Percentiles rank a stretch among this genome's conserved stretches.
Conservation (phyloP, 2,329 filamentous ascomycete species). For the Colletotrichum shisoi region DNA sequence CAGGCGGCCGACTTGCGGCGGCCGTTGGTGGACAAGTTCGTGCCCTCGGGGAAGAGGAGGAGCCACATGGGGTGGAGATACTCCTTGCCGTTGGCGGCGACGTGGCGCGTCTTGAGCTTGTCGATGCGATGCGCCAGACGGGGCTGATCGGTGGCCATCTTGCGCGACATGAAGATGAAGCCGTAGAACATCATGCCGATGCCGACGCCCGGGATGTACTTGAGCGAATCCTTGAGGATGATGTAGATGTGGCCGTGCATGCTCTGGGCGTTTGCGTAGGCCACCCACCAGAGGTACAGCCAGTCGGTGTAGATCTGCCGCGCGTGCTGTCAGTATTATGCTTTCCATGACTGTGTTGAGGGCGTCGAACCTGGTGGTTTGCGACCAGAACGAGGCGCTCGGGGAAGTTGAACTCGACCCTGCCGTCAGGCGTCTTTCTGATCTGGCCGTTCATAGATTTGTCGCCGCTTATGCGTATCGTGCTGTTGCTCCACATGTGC, state of each 20-base stretch:
- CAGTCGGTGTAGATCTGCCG: slow-evolving; percentile 82
- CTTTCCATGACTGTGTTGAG: slow-evolving; percentile 5
- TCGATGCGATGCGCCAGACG: slow-evolving; percentile 77
- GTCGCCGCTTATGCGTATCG: slow-evolving; percentile 84
- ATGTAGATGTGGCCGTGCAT: slow-evolving; percentile 91
- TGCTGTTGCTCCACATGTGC: slow-evolving; percentile 85
- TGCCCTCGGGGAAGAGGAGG: slow-evolving; percentile 86
- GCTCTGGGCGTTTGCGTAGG: slow-evolving; percentile 76
- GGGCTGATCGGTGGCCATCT: slow-evolving; percentile 81
- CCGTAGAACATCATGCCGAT: slow-evolving; percentile 85
- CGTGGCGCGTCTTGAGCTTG: slow-evolving; percentile 69
- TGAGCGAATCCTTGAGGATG: slow-evolving; percentile 86
- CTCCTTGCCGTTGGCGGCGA: slow-evolving; percentile 61
- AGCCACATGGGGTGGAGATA: slow-evolving; percentile 87
- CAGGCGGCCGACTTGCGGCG: slow-evolving; percentile 74
- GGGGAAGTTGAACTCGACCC: slow-evolving; percentile 80
- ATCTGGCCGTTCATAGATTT: slow-evolving; percentile 80
- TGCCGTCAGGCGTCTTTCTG: slow-evolving; percentile 72
- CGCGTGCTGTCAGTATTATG: slow-evolving; percentile 29
- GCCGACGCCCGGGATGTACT: slow-evolving; percentile 80
- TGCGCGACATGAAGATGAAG: slow-evolving; percentile 91
- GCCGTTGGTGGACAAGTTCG: slow-evolving; percentile 77
- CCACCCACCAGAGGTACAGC: slow-evolving; percentile 93
- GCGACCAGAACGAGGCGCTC: slow-evolving; percentile 84
- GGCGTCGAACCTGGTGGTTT: slow-evolving; percentile 73